A percentile compares a stretch with the other conserved stretches of the same genome.
phyloP scores from a whole-genome alignment of 2,329 filamentous ascomycete genomes.

The Coccinonectria pachysandricola region DNA sequence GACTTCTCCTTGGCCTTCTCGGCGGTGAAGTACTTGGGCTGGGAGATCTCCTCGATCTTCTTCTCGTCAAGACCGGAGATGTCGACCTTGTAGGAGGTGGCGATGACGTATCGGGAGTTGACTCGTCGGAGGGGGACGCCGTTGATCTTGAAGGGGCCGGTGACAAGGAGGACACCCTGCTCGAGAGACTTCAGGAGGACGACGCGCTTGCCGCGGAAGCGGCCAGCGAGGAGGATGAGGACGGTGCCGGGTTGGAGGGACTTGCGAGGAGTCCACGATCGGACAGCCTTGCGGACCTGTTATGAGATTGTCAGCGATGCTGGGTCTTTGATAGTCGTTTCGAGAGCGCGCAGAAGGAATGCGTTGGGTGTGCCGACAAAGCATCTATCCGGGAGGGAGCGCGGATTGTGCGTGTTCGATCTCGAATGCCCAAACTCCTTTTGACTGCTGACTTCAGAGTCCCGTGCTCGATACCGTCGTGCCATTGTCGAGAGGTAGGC shows the following conservation, averaged over 20 bases:
- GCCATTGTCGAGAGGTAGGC: too few species aligned
- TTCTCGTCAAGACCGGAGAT: constrained; percentile 76
- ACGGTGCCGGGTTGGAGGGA: constrained; percentile 90
- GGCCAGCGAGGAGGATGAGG: constrained; percentile 97
- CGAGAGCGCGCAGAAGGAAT: too few species aligned
- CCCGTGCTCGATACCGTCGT: too few species aligned
- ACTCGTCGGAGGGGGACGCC: constrained; percentile 93
- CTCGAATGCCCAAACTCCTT: too few species aligned
- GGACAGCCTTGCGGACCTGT: constrained; percentile 90
- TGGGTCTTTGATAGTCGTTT: too few species aligned
- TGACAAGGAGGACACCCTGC: constrained; percentile 97
- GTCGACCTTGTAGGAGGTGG: constrained; percentile 77
- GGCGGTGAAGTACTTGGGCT: constrained; percentile 87
- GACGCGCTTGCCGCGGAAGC: constrained; percentile 99
- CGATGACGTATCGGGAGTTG: constrained; percentile 89
- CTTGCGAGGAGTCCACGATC: constrained; percentile 75
- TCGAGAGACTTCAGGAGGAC: constrained; percentile 96
- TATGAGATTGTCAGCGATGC: constrained; percentile 24
- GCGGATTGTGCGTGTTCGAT: too few species aligned
- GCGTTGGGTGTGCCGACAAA: too few species aligned
- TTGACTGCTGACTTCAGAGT: too few species aligned
- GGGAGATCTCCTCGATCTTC: constrained; percentile 72
- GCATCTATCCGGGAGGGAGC: too few species aligned
- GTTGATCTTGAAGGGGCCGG: constrained; percentile 99
- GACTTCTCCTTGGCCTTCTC: constrained; percentile 95